Evolutionary conservation across 1,284 basidiomycete genomes (phyloP).

Genomic region (Coniophora puteana): DNA sequence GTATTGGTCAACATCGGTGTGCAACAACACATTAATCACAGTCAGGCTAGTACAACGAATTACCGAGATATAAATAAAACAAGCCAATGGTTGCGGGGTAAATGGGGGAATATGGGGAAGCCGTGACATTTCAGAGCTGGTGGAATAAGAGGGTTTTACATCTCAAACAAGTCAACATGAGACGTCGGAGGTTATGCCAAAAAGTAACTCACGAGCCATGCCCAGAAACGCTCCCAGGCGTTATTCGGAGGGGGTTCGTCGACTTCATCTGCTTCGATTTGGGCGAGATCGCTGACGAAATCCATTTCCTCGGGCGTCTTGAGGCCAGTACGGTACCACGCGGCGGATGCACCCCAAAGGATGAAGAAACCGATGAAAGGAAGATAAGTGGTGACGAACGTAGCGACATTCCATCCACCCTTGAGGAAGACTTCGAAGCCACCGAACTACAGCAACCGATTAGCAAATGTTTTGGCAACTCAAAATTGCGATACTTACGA

Average conservation of each 20-base stretch:
- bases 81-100: constrained; percentile 2
- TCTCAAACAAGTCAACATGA: constrained; percentile 15
- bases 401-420: constrained; percentile 53
- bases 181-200: not conserved
- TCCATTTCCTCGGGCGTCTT: constrained; percentile 69
- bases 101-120: constrained; percentile 4
- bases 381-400: constrained; percentile 78
- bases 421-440: constrained; percentile 77
- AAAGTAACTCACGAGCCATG: constrained; percentile 55
- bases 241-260: constrained; percentile 75
- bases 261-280: constrained; percentile 69
- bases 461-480: not conserved
- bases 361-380: constrained; percentile 76
- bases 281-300: constrained; percentile 66
- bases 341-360: constrained; percentile 59
- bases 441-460: constrained; percentile 48
- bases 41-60: no score
- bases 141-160: constrained; percentile 14
- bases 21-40: no score
- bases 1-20: no score
- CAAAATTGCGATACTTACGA: constrained; percentile 53
- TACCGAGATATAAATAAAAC: not conserved
- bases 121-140: not conserved
- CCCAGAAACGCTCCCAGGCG: constrained; percentile 65
- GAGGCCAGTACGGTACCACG: constrained; percentile 45